phyloP scores from a whole-genome alignment of 1,284 basidiomycete species.

The Psilocybe mexicana region DNA sequence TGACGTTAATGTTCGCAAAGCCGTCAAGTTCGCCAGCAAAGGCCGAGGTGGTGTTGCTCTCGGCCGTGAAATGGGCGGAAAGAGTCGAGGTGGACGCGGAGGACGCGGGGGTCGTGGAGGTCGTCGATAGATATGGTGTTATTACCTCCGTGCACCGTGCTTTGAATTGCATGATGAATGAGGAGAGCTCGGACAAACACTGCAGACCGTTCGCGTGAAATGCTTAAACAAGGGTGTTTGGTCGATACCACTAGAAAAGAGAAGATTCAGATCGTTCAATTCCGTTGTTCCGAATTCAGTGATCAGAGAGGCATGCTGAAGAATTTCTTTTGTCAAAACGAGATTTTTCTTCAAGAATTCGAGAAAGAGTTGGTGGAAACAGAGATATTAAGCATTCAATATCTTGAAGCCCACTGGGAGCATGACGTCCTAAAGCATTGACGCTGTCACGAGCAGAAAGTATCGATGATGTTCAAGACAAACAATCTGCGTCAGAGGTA shows the following conservation, averaged over 20 bases:
- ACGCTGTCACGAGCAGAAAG: neutral
- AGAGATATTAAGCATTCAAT: neutral
- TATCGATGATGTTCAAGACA: neutral
- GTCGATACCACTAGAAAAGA: neutral
- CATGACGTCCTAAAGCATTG: neutral
- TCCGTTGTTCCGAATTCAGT: no score
- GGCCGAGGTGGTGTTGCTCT: slow-evolving; percentile 65
- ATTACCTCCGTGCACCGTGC: neutral
- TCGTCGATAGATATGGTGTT: slow-evolving; percentile 5
- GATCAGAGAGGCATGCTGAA: no score
- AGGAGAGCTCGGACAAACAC: slow-evolving; percentile 9
- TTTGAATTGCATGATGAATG: neutral
- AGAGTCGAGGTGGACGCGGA: slow-evolving; percentile 15
- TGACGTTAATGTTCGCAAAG: slow-evolving; percentile 84
- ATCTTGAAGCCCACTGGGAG: neutral
- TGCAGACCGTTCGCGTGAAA: slow-evolving; percentile 12
- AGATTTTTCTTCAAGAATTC: no score
- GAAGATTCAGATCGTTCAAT: neutral
- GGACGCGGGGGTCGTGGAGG: slow-evolving; percentile 25
- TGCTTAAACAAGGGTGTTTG: neutral
- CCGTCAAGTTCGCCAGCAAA: slow-evolving; percentile 75
- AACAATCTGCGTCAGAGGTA: neutral
- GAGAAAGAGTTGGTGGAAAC: no score
- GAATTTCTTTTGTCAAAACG: no score
- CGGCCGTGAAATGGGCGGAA: slow-evolving; percentile 37